Percentiles rank a stretch among this genome's conserved stretches.
phyloP scores from a whole-genome alignment of 805 yeast genomes.

The Suhomyces faveliae region DNA sequence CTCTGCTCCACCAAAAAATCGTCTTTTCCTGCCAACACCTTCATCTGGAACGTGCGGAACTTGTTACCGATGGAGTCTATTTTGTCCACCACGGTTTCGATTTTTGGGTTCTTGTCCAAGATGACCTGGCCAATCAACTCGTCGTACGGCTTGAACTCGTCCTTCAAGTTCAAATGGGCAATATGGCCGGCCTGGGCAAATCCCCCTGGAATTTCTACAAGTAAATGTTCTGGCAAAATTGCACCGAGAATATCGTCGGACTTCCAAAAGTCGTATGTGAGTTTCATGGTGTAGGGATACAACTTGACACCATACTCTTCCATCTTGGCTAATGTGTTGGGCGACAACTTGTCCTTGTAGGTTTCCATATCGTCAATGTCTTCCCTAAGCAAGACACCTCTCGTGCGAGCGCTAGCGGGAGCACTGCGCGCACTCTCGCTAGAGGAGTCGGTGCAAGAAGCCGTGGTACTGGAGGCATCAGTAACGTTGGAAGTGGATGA shows the following conservation, averaged over 20 bases:
- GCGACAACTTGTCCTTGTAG: slow-evolving; percentile 38
- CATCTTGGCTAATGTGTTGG: slow-evolving; percentile 45
- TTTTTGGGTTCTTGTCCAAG: slow-evolving; percentile 78
- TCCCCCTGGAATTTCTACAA: slow-evolving; percentile 81
- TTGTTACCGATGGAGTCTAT: slow-evolving; percentile 81
- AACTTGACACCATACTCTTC: slow-evolving; percentile 46
- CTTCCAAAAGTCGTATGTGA: slow-evolving; percentile 82
- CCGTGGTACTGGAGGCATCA: not conserved
- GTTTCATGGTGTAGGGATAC: slow-evolving; percentile 49
- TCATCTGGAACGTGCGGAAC: slow-evolving; percentile 92
- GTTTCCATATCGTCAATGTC: slow-evolving; percentile 37
- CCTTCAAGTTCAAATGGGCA: slow-evolving; percentile 85
- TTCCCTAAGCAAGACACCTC: slow-evolving; percentile 63
- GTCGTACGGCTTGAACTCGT: slow-evolving; percentile 82
- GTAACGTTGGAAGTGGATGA: slow-evolving; percentile 18
- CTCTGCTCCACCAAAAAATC: slow-evolving; percentile 78
- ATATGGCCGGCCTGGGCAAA: slow-evolving; percentile 93
- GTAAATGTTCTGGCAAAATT: slow-evolving; percentile 67
- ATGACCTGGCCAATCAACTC: slow-evolving; percentile 83
- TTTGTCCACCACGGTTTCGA: slow-evolving; percentile 90
- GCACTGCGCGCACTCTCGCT: not conserved
- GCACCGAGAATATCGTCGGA: slow-evolving; percentile 82
- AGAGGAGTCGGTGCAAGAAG: not conserved
- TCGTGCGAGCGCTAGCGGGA: slow-evolving; percentile 12
- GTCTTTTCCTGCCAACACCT: slow-evolving; percentile 82